Base-by-base conservation (phyloP, 495 filamentous ascomycete genomes). In the Tuber aestivum region DNA sequence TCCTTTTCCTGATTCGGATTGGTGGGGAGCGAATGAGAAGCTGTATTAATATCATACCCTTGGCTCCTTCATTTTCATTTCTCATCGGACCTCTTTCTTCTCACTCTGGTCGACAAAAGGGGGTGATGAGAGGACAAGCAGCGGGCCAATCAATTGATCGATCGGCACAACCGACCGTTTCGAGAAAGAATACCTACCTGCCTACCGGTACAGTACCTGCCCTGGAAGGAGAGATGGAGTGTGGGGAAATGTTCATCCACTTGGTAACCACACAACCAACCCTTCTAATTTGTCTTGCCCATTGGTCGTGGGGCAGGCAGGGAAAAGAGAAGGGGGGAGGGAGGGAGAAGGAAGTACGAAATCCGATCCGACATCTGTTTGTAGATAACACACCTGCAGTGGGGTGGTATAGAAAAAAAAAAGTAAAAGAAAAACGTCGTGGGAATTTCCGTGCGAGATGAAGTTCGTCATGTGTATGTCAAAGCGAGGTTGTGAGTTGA, bases 41-140 rank as follows among this genome's bases (percentile, higher is more conserved):
- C n/a, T 65, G 56, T 65, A 65, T 65, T 32, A 65, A 65, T 65
- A 65, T 16, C n/a, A 65, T 65, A 65, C 56, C n/a, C 32, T 65
- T 32, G 16, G 3, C 5, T 56, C 27, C n/a, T n/a, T 3, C 5
- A n/a, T n/a, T 56, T 27, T 32, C 12, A 14, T 65, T 65, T 32
- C 18, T 32, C 32, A 50, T 50, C 48, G 21, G 48, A 10, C 50
- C 9, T 12, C 16, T 61, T 61, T 32, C 12, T 16, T 32, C 50
- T 65, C 56, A 65, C n/a, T 61, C n/a, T 61, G 56, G 27, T 65
- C n/a, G 12, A 32, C n/a, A 16, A 18, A 32, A 14, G n/a, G 23
- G 14, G n/a, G n/a, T n/a, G n/a, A 56, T 27, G 56, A n/a, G 27
- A 65, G 56, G 56, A 65, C 27, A 65, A 32, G n/a, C 27, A 32